Base-by-base conservation (phyloP, 306 rosid species). In the Ammopiptanthus mongolicus region DNA sequence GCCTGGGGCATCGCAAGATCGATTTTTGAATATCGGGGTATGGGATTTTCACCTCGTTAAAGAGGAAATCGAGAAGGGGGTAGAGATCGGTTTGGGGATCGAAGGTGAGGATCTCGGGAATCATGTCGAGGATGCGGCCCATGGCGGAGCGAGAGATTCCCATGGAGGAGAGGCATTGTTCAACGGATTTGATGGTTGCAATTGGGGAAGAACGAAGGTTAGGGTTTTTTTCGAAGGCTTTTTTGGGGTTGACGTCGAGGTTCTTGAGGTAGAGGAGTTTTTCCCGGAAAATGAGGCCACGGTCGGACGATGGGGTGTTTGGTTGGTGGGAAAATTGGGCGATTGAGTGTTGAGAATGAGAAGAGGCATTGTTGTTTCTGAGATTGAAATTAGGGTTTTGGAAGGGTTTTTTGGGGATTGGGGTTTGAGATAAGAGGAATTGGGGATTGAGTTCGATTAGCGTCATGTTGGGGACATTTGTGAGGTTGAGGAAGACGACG, bases 71-170 rank as follows among this genome's bases (percentile, higher is more conserved):
- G 61, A 94, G 80, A 34, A 93, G n/a, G 0, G 97, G 96, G 74
- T 93, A 93, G 73, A 91, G 83, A 7, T 86, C 86, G 19, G 5
- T 4, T 59, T 89, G 22, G 0, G 94, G 98, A 60, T 91, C 92
- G 36, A 83, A 73, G 31, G 96, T 91, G 73, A 93, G 97, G 22
- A 93, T 88, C 48, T 73, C 71, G 0, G 96, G 97, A 72, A 73
- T 52, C 94, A 93, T 88, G 80, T 93, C 96, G 69, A 93, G 97
- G 79, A 93, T 85, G 10, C 96, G 88, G 19, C 93, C 91, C 57
- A 85, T 33, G 46, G 82, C 73, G 29, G 88, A 65, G 71, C 83
- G 91, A 8, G 71, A 79, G 31, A 91, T 78, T 7, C 98, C 97
- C 74, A 93, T 82, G 6, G 93, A 89, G 59, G 79, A 84, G 71